Evolutionary conservation across 495 filamentous ascomycete genomes (phyloP).

Genomic region (Neurospora tetraspora): DNA sequence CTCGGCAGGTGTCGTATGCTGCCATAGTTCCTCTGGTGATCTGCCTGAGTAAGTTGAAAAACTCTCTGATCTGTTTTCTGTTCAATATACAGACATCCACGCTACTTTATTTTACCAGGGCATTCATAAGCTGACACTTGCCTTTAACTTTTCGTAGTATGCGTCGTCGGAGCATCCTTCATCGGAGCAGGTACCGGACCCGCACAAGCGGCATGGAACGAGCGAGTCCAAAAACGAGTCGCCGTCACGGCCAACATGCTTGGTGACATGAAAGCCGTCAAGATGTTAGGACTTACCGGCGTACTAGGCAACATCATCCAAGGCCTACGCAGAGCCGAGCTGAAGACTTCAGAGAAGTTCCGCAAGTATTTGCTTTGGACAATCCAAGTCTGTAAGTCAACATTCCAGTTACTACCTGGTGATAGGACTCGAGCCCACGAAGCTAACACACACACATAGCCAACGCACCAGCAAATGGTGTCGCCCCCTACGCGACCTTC

Average conservation of each 20-base stretch:
- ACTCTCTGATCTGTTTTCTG: background rate
- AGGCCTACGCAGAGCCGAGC: constrained; percentile 39
- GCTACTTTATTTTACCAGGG: too few relatives aligned
- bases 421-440: background rate
- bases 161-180: constrained; percentile 2
- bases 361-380: constrained; percentile 33
- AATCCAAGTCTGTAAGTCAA: constrained; percentile 8
- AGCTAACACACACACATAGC: background rate
- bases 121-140: background rate
- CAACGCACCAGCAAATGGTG: constrained; percentile 29
- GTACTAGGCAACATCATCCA: constrained; percentile 28
- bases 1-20: constrained; percentile 39
- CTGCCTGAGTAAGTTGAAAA: constrained; percentile 24
- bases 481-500: constrained; percentile 22
- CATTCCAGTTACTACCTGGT: background rate
- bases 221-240: constrained; percentile 26
- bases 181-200: constrained; percentile 26
- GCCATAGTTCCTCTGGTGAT: constrained; percentile 39
- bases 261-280: constrained; percentile 31
- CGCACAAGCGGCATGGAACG: constrained; percentile 27
- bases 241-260: constrained; percentile 26
- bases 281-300: constrained; percentile 29
- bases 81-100: background rate
- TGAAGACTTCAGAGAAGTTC: constrained; percentile 45
- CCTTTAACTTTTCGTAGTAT: background rate